Percentiles rank a stretch among this genome's conserved stretches.
Conservation (phyloP, 2,329 filamentous ascomycete species). For the Stagonosporopsis tanaceti region DNA sequence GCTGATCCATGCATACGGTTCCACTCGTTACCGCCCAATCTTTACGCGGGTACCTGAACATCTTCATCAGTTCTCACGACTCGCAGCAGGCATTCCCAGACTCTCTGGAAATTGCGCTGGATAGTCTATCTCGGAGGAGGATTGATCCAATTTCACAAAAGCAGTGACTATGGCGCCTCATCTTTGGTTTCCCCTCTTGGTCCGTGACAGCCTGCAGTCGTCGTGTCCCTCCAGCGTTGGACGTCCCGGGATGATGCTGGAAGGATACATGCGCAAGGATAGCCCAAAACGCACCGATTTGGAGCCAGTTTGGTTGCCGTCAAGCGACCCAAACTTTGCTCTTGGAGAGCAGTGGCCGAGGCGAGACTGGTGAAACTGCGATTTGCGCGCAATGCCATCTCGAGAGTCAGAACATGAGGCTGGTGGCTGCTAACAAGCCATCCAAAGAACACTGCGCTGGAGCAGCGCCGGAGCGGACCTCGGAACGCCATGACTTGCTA, state of each 20-base stretch:
- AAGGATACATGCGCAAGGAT: conserved; percentile 3
- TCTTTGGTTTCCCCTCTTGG: conserved; percentile 13
- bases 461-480: conserved; percentile 16
- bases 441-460: conserved; percentile 9
- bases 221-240: conserved; percentile 19
- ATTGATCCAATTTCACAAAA: conserved; percentile 8
- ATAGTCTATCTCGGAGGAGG: background rate
- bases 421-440: conserved; percentile 7
- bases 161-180: background rate
- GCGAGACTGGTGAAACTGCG: conserved; percentile 11
- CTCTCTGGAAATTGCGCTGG: conserved; percentile 1
- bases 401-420: conserved; percentile 20
- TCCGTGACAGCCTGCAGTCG: conserved; percentile 14
- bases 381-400: conserved; percentile 15
- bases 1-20: conserved; percentile 17
- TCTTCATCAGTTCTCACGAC: conserved; percentile 12
- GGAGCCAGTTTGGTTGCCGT: conserved; percentile 22
- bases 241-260: conserved; percentile 24
- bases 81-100: conserved; percentile 13
- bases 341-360: conserved; percentile 1
- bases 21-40: conserved; percentile 16
- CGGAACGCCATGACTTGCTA: conserved; percentile 11
- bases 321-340: conserved; percentile 25
- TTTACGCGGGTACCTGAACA: conserved; percentile 20
- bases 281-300: conserved; percentile 14